Evolutionary conservation across 2,329 filamentous ascomycete species (phyloP), one percentile per base, ranked within the genome.

Genomic region (Zalaria obscura): DNA sequence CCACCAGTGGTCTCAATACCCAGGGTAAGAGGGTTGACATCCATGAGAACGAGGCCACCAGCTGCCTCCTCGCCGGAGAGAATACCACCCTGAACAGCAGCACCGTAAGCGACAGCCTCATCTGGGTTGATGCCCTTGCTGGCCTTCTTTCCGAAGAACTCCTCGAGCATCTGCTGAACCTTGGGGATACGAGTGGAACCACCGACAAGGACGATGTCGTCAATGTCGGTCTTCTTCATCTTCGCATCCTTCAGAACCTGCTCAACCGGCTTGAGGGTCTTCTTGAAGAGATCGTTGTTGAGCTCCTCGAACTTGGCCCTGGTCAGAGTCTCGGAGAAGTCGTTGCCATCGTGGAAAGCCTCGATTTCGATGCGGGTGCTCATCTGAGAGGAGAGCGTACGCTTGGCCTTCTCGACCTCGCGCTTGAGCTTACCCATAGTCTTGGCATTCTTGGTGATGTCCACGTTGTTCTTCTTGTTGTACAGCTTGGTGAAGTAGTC

Each of bases 91-190:
- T 98, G 91, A 54, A 96, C 87, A 54, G 91, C 89, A 50, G 91
- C 91, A 70, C 91, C 91, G 64, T 88, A 96, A 60, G 91, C 91
- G 54, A 96, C 91, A 70, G 91, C 91, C 75, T 96, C 91, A 61
- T 98, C 91, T 55, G 91, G 91, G 78, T 96, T 96, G 65, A 98
- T 94, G 69, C 87, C 86, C 85, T 96, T 96, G 76, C 83, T 88
- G 55, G 88, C 87, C 75, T 91, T 88, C 84, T 96, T 96, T 66
- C 88, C 72, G 64, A 96, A 96, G 77, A 76, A 96, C 68, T 96
- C 88, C 74, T 96, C 87, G 52, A 96, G 83, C 61, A 96, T 80
- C 6, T 6, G 29, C 70, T 93, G 83, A 52, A 96, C 88, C 83
- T 95, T 96, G 65, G 91, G 89, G 55, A 98, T 96, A 84, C 91